Percentiles rank a stretch among this genome's conserved stretches.
Conservation (phyloP, 345 rosid genomes). For the Reutealis trisperma region DNA sequence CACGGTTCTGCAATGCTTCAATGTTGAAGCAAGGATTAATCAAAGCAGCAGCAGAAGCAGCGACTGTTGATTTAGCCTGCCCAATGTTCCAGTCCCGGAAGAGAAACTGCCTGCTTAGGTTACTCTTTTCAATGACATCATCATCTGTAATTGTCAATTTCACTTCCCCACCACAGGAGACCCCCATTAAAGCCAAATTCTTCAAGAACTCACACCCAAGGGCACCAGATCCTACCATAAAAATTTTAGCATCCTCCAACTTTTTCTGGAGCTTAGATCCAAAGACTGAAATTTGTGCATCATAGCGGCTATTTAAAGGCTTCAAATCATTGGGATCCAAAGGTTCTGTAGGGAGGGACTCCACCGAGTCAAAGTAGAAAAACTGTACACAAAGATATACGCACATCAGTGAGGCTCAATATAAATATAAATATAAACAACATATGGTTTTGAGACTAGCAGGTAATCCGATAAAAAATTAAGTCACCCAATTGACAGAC, state of each 20-base stretch:
- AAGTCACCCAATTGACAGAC: not conserved
- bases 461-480: not conserved
- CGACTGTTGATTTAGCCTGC: conserved; percentile 97
- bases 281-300: conserved; percentile 96
- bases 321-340: conserved; percentile 65
- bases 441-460: not conserved
- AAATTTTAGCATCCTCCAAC: conserved; percentile 76
- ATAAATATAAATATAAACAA: not conserved
- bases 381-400: conserved; percentile 45
- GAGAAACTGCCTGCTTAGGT: conserved; percentile 95
- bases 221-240: conserved; percentile 96
- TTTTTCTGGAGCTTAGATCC: conserved; percentile 92
- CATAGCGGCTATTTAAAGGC: conserved; percentile 80
- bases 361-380: conserved; percentile 93
- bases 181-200: conserved; percentile 94
- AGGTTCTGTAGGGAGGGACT: conserved; percentile 82
- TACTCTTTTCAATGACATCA: conserved; percentile 99
- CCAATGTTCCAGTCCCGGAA: conserved; percentile 99
- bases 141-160: conserved; percentile 91
- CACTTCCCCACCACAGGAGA: conserved; percentile 77
- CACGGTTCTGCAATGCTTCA: conserved; percentile 95
- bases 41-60: conserved; percentile 80
- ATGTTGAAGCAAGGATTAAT: conserved; percentile 71
- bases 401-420: not conserved
- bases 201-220: conserved; percentile 96